phyloP scores from a whole-genome alignment of 305 asterid genomes.

The Fraxinus albicans region DNA sequence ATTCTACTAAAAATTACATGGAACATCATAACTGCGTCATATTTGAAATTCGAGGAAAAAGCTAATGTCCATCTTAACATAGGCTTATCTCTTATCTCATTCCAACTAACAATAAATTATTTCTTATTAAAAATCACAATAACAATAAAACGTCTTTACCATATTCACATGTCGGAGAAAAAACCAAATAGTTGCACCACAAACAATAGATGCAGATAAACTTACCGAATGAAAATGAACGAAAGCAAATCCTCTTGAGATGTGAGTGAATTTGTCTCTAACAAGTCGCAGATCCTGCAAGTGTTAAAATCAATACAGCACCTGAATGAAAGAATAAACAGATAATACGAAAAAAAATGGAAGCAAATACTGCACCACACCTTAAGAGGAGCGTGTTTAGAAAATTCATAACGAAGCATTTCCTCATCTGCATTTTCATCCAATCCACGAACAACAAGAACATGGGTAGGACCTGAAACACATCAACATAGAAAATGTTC shows the following conservation, averaged over 20 bases:
- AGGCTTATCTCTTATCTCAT: background rate
- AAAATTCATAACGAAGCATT: constrained; percentile 95
- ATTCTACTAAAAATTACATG: background rate
- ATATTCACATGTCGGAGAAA: constrained; percentile 8
- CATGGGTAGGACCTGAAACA: constrained; percentile 87
- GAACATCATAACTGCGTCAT: background rate
- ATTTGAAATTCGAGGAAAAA: background rate
- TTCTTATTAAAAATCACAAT: background rate
- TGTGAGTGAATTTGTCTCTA: constrained; percentile 97
- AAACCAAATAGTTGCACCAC: background rate
- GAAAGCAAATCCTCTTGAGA: constrained; percentile 97
- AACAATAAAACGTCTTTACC: constrained; percentile 1
- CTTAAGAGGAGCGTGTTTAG: constrained; percentile 95
- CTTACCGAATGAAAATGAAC: constrained; percentile 87
- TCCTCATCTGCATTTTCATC: constrained; percentile 99
- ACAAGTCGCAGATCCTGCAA: constrained; percentile 95
- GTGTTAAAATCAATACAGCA: constrained; percentile 20
- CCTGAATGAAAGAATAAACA: constrained; percentile 15
- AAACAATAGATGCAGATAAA: constrained; percentile 17
- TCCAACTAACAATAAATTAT: background rate
- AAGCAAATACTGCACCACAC: constrained; percentile 51
- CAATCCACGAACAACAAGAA: constrained; percentile 96
- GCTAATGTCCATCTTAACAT: background rate
- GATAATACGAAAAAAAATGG: background rate
- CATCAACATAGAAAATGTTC: constrained; percentile 13